Conservation (phyloP, 2,329 filamentous ascomycete species). For the Exophiala lecanii-corni region DNA sequence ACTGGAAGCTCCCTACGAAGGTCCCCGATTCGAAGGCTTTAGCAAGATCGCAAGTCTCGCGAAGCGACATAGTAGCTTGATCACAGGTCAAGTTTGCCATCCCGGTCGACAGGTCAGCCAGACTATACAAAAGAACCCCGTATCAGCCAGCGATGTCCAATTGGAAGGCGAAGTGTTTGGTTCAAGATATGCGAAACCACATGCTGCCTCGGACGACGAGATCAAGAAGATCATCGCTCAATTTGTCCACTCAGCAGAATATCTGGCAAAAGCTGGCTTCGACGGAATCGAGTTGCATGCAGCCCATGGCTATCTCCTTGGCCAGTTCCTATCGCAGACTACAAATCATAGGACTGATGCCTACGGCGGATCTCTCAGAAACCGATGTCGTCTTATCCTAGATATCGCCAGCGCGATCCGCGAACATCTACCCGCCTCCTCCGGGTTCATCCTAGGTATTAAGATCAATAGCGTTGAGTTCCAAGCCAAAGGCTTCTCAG, state of each 20-base stretch:
- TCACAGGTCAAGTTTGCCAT: constrained; percentile 60
- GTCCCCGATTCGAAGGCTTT: constrained; percentile 58
- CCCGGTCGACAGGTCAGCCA: constrained; percentile 54
- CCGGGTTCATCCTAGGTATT: constrained; percentile 47
- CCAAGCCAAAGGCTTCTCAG: constrained; percentile 40
- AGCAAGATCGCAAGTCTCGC: constrained; percentile 50
- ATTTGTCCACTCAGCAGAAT: constrained; percentile 60
- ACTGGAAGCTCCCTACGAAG: constrained; percentile 45
- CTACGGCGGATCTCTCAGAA: constrained; percentile 63
- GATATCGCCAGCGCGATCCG: constrained; percentile 46
- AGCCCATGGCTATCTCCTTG: constrained; percentile 56
- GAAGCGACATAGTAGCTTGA: constrained; percentile 55
- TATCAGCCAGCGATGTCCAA: constrained; percentile 49
- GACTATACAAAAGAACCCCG: constrained; percentile 45
- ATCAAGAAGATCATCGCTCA: constrained; percentile 54
- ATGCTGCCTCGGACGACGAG: constrained; percentile 30
- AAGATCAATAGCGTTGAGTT: constrained; percentile 58
- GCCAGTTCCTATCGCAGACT: constrained; percentile 51
- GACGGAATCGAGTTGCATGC: constrained; percentile 47
- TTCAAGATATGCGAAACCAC: constrained; percentile 34
- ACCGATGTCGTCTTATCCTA: constrained; percentile 58
- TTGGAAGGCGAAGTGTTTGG: constrained; percentile 34
- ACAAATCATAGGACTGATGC: constrained; percentile 57
- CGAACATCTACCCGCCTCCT: constrained; percentile 16
- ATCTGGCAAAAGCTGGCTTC: constrained; percentile 58